Conservation (phyloP, 2,329 filamentous ascomycete species). For the Cadophora luteo-olivacea region DNA sequence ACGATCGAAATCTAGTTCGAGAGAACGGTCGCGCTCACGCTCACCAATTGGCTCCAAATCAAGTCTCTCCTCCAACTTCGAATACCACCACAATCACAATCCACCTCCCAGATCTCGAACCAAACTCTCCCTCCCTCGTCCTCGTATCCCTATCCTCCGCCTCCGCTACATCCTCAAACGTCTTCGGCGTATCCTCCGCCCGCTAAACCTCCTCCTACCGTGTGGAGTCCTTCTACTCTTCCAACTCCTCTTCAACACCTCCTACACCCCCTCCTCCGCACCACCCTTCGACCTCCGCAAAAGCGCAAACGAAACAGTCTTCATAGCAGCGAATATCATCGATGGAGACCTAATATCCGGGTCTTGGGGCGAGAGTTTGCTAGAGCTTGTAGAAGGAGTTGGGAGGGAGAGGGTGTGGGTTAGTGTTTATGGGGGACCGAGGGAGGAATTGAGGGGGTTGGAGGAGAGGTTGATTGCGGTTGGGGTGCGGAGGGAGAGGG, state of each 20-base stretch:
- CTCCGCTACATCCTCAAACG: slow-evolving; percentile 20
- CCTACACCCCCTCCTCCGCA: slow-evolving; percentile 48
- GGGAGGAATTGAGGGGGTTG: slow-evolving; percentile 60
- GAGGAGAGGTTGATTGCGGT: slow-evolving; percentile 48
- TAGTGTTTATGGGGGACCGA: slow-evolving; percentile 72
- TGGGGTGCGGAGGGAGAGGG: slow-evolving; percentile 48
- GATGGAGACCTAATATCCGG: slow-evolving; percentile 69
- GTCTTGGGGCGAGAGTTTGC: slow-evolving; percentile 66
- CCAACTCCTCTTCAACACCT: slow-evolving; percentile 48
- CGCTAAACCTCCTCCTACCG: slow-evolving; percentile 19
- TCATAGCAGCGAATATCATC: slow-evolving; percentile 75
- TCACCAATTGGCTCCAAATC: not conserved
- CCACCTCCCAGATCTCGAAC: not conserved
- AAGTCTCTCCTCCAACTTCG: slow-evolving; percentile 18
- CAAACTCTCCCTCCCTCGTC: slow-evolving; percentile 2
- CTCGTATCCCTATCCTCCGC: not conserved
- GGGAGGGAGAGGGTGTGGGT: slow-evolving; percentile 73
- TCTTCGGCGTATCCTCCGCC: slow-evolving; percentile 26
- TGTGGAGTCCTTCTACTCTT: too few species aligned
- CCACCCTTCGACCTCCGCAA: slow-evolving; percentile 5
- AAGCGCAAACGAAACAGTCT: slow-evolving; percentile 65
- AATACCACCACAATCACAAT: not conserved
- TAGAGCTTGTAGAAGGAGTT: slow-evolving; percentile 68
- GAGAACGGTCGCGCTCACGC: not conserved
- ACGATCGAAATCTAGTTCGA: not conserved